These are phyloP conservation scores for Hypoxylon sp. DNA, from an alignment of 2,329 filamentous ascomycete genomes.

Conservation along the genomic window DNA sequence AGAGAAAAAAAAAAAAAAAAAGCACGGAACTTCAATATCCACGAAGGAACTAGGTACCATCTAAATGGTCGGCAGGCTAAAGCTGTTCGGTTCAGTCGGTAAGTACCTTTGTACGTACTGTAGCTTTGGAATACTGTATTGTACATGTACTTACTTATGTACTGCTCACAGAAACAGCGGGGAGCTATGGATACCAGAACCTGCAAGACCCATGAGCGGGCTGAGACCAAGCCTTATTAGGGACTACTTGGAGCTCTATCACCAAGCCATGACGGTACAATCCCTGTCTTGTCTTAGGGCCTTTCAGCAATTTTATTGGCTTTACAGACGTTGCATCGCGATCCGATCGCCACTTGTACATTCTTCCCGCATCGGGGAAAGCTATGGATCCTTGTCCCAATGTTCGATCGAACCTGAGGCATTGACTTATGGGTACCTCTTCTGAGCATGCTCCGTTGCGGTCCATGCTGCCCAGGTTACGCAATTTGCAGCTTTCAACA, in stretches of 20 bases:
- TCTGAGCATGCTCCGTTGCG: slow-evolving; percentile 14
- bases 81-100: no score
- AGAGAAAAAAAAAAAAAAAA: no score
- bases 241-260: slow-evolving; percentile 36
- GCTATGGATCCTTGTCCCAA: slow-evolving; percentile 34
- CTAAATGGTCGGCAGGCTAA: no score
- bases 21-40: no score
- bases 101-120: no score
- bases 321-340: slow-evolving; percentile 28
- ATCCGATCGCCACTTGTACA: slow-evolving; percentile 42
- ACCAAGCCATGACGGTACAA: slow-evolving; percentile 20
- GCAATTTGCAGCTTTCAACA: slow-evolving; percentile 21
- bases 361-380: slow-evolving; percentile 42
- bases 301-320: slow-evolving; percentile 30
- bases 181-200: slow-evolving; percentile 10
- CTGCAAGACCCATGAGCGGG: slow-evolving; percentile 5
- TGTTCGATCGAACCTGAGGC: slow-evolving; percentile 21
- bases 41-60: no score
- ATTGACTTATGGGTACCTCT: slow-evolving; percentile 25
- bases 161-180: slow-evolving; percentile 16
- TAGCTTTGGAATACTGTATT: no score
- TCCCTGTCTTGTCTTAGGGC: slow-evolving; percentile 27
- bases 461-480: slow-evolving; percentile 18
- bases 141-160: no score
- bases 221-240: slow-evolving; percentile 10